These are phyloP conservation scores for Trichoderma simmonsii DNA, from an alignment of 2,329 filamentous ascomycete species.

Conservation along the genomic window DNA sequence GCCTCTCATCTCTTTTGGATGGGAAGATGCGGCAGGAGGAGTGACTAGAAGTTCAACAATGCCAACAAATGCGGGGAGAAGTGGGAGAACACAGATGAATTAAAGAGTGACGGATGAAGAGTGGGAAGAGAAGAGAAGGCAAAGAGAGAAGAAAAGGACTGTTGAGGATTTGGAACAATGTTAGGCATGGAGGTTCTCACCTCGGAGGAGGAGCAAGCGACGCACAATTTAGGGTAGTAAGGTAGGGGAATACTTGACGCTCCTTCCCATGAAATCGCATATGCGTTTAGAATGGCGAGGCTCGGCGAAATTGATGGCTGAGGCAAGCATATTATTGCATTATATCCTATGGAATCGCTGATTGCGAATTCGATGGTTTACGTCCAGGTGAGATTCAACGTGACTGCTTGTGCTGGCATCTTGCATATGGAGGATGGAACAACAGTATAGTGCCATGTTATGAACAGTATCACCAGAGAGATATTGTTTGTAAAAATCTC, in stretches of 20 bases:
- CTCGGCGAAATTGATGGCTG: neutral
- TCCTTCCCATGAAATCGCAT: neutral
- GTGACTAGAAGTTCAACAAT: neutral
- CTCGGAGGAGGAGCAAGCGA: neutral
- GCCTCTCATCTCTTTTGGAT: slow-evolving; percentile 24
- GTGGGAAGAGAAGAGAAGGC: neutral
- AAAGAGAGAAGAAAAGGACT: neutral
- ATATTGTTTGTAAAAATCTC: neutral
- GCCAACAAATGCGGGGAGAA: neutral
- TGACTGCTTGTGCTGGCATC: neutral
- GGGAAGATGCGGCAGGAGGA: neutral
- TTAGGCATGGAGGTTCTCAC: neutral
- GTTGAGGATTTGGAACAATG: neutral
- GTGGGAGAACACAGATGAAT: neutral
- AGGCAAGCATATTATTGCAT: neutral
- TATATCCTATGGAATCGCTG: neutral
- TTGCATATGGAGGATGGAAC: neutral
- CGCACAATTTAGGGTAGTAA: neutral
- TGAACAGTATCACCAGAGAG: neutral
- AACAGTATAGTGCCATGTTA: neutral
- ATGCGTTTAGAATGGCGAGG: neutral
- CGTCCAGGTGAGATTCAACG: neutral
- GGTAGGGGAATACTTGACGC: neutral
- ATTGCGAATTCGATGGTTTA: neutral
- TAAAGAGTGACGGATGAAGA: neutral